Evolutionary conservation across 2,329 filamentous ascomycete species (phyloP).

Genomic region (Diplodia intermedia): DNA sequence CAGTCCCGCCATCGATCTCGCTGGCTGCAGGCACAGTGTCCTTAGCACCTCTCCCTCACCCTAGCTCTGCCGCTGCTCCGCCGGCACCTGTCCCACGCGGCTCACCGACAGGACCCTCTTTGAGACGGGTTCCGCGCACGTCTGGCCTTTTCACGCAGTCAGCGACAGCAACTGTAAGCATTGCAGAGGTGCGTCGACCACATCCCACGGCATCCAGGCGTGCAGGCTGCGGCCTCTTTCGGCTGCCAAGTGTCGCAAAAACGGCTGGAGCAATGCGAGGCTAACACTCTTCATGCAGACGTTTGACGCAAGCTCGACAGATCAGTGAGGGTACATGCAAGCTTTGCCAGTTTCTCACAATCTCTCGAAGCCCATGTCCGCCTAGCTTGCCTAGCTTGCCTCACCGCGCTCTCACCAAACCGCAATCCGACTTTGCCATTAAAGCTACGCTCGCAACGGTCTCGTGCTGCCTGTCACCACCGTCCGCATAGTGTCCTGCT

Average conservation of each 20-base stretch:
- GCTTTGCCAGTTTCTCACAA: constrained; percentile 44
- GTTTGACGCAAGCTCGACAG: constrained; percentile 39
- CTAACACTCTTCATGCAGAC: constrained; percentile 45
- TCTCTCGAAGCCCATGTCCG: constrained; percentile 39
- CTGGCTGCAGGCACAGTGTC: constrained; percentile 18
- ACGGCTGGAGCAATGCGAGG: constrained; percentile 36
- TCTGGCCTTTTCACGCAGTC: constrained; percentile 20
- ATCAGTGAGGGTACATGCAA: constrained; percentile 37
- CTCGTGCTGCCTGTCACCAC: constrained; percentile 16
- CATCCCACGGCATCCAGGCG: constrained; percentile 27
- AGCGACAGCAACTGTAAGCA: constrained; percentile 22
- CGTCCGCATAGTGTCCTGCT: constrained; percentile 13
- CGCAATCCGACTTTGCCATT: constrained; percentile 26
- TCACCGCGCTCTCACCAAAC: constrained; percentile 29
- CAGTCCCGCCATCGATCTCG: constrained; percentile 14
- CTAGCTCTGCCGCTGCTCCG: constrained; percentile 9
- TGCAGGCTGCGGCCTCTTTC: constrained; percentile 17
- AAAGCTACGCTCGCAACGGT: constrained; percentile 24
- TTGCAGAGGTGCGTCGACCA: constrained; percentile 29
- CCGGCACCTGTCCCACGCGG: constrained; percentile 12
- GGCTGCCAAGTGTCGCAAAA: constrained; percentile 33
- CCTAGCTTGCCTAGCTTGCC: constrained; percentile 49
- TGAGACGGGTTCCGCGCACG: constrained; percentile 7
- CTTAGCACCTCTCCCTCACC: constrained; percentile 6
- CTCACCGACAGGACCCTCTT: constrained; percentile 12